Base-by-base conservation (phyloP, 441 rosid species). In the Macaranga tanarius region DNA sequence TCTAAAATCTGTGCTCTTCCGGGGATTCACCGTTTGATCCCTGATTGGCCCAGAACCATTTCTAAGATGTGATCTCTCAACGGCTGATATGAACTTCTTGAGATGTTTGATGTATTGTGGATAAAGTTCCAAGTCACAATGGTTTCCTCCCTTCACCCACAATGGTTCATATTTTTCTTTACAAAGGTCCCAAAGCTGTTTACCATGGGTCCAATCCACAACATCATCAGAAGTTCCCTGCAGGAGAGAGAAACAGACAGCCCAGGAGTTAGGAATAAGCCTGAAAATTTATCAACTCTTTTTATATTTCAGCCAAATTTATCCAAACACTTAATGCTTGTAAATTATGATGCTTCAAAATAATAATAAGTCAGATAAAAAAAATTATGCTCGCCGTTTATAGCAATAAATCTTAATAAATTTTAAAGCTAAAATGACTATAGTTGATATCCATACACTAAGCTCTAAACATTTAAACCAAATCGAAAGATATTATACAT, bases 191-290 rank as follows among this genome's bases (percentile, higher is more conserved):
- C 92, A 92, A 16, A 92, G 82, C 83, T 88, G 92, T 88, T 87
- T 90, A 64, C 99, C 99, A 7, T 95, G 97, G 64, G 96, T 84
- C 90, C 96, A 92, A 72, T 89, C 88, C 11, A 95, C 99, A 44
- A 89, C 97, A 70, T 92, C 99, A 86, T 95, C 97, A 34, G 88
- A 82, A 34, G 91, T 95, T 65, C 97, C 99, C 99, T 95, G 84
- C 74, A 83, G 57, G 69, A 34, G n/a, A 72, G 59, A 64, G 26
- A 79, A 59, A 62, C 57, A 47, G 38, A 34, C 13, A 54, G 19
- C 38, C 48, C 20, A 69, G 56, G 12, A 13, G 23, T 50, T 47
- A 34, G 59, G 76, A 31, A 8, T 42, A 55, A 15, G 22, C 76
- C 55, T 23, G 63, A 48, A 48, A 44, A 65, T 74, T 72, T 23